Evolutionary conservation across 2,329 filamentous ascomycete genomes (phyloP).

Genomic region (Fusarium mexicanum): DNA sequence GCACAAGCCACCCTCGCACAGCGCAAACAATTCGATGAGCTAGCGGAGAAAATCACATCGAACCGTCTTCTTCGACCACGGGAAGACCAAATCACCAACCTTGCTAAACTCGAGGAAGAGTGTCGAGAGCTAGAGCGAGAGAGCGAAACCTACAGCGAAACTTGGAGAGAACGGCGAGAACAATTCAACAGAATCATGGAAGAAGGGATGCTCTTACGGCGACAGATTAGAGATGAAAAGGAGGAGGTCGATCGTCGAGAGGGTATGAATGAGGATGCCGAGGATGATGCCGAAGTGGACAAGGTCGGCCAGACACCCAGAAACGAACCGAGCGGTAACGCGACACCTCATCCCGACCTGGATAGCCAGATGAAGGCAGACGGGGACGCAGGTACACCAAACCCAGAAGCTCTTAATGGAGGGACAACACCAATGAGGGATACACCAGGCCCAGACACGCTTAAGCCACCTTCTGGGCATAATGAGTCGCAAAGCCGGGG

Average conservation of each 20-base stretch:
- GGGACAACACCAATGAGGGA: slow-evolving; percentile 48
- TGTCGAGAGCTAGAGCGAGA: slow-evolving; percentile 88
- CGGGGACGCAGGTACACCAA: slow-evolving; percentile 43
- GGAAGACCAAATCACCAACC: slow-evolving; percentile 81
- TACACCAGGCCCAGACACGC: slow-evolving; percentile 45
- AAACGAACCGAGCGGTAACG: slow-evolving; percentile 61
- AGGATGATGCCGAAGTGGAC: slow-evolving; percentile 64
- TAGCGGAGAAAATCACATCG: slow-evolving; percentile 86
- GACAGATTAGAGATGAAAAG: slow-evolving; percentile 92
- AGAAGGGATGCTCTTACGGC: slow-evolving; percentile 85
- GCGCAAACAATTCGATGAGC: slow-evolving; percentile 86
- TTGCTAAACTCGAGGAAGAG: slow-evolving; percentile 86
- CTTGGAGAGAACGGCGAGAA: slow-evolving; percentile 84
- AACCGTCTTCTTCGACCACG: slow-evolving; percentile 82
- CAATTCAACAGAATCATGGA: slow-evolving; percentile 91
- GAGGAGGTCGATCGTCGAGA: slow-evolving; percentile 91
- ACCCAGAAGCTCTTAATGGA: slow-evolving; percentile 41
- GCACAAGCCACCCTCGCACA: slow-evolving; percentile 79
- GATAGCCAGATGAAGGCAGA: slow-evolving; percentile 46
- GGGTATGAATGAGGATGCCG: slow-evolving; percentile 77
- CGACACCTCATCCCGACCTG: slow-evolving; percentile 60
- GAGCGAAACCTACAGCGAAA: slow-evolving; percentile 80
- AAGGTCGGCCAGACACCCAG: slow-evolving; percentile 60
- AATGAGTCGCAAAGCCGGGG: slow-evolving; percentile 34
- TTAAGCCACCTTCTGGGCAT: slow-evolving; percentile 31